Evolutionary conservation across 257 asterid species (phyloP), one percentile per base, ranked within the genome.

Genomic region (Rehmannia glutinosa): DNA sequence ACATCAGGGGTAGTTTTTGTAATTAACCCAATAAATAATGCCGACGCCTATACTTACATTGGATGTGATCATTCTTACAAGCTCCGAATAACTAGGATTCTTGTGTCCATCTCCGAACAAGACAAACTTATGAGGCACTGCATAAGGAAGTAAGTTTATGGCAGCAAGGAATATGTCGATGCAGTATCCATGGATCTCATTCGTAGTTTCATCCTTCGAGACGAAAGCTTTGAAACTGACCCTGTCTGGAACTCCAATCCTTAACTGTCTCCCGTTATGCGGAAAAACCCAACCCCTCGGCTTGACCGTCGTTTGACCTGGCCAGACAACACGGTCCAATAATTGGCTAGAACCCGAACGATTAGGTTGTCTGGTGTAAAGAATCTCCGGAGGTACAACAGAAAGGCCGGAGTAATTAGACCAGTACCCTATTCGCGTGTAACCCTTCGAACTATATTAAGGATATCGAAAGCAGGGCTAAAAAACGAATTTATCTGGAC

Each of bases 241-340:
- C 71, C 95, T 73, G 30, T 80, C 11, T 1, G 98, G 97, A 52
- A 92, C 74, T 51, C 98, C 98, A 52, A 92, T 85, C 76, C 88
- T 80, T 57, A 92, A 78, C 24, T 60, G 66, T 61, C 83, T 74
- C 21, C 96, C 96, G 62, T 82, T 83, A 57, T 76, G 45, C 0
- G 96, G 92, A 57, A 87, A 83, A 70, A 81, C 87, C 98, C 98
- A 92, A 24, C 98, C 98, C 9, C 92, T 85, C 3, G 97, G 97
- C 75, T 55, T 75, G 15, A 38, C 78, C 3, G 62, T 54, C 11
- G 92, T 73, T 74, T 74, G 52, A 12, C 97, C 97, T 0, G 97
- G 97, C 98, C 98, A 89, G 19, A 81, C 52, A 27, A 89, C 86
- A 3, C 6, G 19, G 35, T 63, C 67, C 21, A 91, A 63, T 8